Evolutionary conservation across 768 basidiomycete genomes (phyloP).

Genomic region (Phylloporus scabripes): DNA sequence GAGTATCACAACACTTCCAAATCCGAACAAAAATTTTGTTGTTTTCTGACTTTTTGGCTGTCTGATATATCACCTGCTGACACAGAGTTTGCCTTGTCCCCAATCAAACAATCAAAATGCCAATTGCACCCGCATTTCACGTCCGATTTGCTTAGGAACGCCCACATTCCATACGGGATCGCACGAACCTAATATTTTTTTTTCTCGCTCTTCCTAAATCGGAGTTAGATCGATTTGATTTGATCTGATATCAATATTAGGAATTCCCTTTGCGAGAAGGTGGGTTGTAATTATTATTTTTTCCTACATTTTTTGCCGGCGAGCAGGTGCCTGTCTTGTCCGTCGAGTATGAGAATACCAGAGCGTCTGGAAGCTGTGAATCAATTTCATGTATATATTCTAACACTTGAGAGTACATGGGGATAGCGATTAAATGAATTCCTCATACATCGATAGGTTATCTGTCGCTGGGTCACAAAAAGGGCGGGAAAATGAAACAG

Average conservation of each 20-base stretch:
- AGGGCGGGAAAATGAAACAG: conserved; percentile 1
- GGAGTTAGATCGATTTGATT: conserved; percentile 9
- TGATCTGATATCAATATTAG: conserved; percentile 9
- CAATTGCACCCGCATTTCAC: too few relatives aligned
- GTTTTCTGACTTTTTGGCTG: too few relatives aligned
- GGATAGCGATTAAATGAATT: not conserved
- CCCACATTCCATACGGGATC: not conserved
- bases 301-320: not conserved
- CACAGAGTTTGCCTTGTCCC: too few relatives aligned
- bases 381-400: not conserved
- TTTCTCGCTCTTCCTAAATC: not conserved
- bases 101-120: too few relatives aligned
- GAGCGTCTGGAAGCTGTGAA: not conserved
- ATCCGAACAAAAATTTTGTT: too few relatives aligned
- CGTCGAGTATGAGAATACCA: too few relatives aligned
- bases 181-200: not conserved
- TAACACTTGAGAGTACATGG: not conserved
- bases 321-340: not conserved
- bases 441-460: not conserved
- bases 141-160: not conserved
- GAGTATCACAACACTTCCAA: too few relatives aligned
- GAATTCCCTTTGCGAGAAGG: not conserved
- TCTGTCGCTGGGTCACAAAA: not conserved
- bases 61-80: too few relatives aligned
- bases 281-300: not conserved